phyloP scores from a whole-genome alignment of 2,329 filamentous ascomycete species.

The Penicillium sp. region DNA sequence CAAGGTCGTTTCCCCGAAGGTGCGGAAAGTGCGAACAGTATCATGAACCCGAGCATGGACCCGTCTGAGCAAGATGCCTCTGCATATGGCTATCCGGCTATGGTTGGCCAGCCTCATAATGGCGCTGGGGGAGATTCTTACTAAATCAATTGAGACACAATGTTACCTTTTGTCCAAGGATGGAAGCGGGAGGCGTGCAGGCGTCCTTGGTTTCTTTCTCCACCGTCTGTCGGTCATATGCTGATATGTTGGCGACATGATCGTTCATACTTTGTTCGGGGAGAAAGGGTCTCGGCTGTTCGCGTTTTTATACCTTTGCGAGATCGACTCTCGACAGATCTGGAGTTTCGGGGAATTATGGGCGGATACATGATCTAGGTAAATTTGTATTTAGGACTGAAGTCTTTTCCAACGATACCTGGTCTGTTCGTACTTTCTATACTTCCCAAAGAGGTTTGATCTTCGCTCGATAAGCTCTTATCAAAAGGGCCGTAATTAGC shows the following conservation, averaged over 20 bases:
- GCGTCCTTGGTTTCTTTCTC: constrained; percentile 6
- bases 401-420: constrained; percentile 1
- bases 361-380: constrained; percentile 9
- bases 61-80: constrained; percentile 43
- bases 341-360: constrained; percentile 12
- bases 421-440: too few species aligned
- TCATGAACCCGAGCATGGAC: constrained; percentile 43
- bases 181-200: constrained; percentile 9
- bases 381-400: constrained; percentile 11
- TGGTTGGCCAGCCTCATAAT: constrained; percentile 46
- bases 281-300: background rate
- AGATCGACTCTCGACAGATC: background rate
- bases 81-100: constrained; percentile 44
- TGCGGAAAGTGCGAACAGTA: constrained; percentile 41
- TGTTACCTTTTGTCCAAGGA: constrained; percentile 1
- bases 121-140: constrained; percentile 45
- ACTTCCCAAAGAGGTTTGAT: too few species aligned
- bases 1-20: constrained; percentile 36
- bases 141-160: constrained; percentile 16
- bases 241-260: background rate
- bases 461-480: constrained; percentile 1
- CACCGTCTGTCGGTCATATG: background rate
- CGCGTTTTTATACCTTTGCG: background rate
- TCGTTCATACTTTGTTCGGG: background rate
- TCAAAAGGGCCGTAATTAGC: background rate